These are phyloP conservation scores for Colletotrichum brevisporum DNA, from an alignment of 2,329 filamentous ascomycete genomes.

Conservation along the genomic window DNA sequence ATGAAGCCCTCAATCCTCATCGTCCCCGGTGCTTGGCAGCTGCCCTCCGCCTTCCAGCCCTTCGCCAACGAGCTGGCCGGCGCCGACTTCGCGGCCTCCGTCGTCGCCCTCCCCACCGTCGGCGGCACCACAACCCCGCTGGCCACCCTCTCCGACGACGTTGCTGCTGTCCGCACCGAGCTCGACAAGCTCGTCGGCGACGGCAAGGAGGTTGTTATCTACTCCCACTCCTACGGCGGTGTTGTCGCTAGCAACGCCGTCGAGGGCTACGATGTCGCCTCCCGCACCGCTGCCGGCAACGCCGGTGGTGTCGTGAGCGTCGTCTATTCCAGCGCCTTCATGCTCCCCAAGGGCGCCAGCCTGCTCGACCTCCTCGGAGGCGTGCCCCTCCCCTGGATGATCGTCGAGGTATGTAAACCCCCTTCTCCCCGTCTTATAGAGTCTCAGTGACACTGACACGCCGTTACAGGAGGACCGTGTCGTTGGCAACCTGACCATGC, in stretches of 20 bases:
- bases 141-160: constrained; percentile 49
- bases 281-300: constrained; percentile 49
- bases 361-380: constrained; percentile 46
- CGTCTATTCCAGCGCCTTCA: constrained; percentile 53
- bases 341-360: constrained; percentile 47
- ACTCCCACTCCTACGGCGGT: constrained; percentile 61
- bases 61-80: constrained; percentile 31
- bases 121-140: constrained; percentile 47
- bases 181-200: constrained; percentile 49
- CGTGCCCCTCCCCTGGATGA: constrained; percentile 47
- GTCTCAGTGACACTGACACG: not conserved
- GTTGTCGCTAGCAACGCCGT: constrained; percentile 56
- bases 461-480: constrained; percentile 28
- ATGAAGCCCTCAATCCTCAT: constrained; percentile 51
- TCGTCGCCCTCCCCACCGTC: constrained; percentile 50
- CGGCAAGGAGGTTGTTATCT: constrained; percentile 57
- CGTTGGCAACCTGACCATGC: constrained; percentile 31
- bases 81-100: constrained; percentile 45
- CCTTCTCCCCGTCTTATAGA: not conserved
- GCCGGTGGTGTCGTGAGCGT: constrained; percentile 55
- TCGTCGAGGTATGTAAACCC: constrained; percentile 42
- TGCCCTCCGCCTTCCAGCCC: constrained; percentile 47
- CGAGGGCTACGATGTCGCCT: constrained; percentile 51
- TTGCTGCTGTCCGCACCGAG: constrained; percentile 46
- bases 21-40: constrained; percentile 57